These are phyloP conservation scores for Dactylellina parvicollis DNA, from an alignment of 2,329 filamentous ascomycete species.

Conservation along the genomic window DNA sequence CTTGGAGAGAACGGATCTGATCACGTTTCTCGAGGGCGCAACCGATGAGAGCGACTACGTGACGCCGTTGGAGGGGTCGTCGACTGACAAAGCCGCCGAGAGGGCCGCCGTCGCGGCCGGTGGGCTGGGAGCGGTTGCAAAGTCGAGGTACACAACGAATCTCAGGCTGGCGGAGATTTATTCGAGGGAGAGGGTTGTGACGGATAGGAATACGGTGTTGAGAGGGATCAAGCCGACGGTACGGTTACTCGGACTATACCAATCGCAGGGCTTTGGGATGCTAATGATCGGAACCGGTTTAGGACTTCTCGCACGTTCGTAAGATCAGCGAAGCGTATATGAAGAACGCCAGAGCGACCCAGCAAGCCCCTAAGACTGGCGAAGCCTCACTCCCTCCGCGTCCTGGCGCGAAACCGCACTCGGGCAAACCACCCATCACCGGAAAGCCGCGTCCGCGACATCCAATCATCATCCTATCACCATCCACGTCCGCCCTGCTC, in stretches of 20 bases:
- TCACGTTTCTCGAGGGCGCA: conserved; percentile 91
- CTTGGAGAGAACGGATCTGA: conserved; percentile 88
- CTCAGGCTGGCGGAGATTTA: conserved; percentile 88
- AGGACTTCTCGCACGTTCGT: conserved; percentile 95
- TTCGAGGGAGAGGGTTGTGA: conserved; percentile 87
- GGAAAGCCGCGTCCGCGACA: conserved; percentile 64
- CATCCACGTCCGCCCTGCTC: conserved; percentile 91
- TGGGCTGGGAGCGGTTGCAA: conserved; percentile 46
- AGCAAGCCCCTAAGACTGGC: conserved; percentile 57
- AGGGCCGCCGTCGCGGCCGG: conserved; percentile 63
- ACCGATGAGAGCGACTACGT: conserved; percentile 93
- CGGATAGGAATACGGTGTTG: conserved; percentile 87
- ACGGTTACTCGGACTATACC: background rate
- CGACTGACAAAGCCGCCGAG: conserved; percentile 70
- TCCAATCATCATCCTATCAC: conserved; percentile 95
- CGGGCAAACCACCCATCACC: conserved; percentile 62
- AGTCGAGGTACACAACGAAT: conserved; percentile 64
- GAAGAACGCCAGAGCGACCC: conserved; percentile 64
- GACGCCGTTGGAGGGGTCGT: conserved; percentile 71
- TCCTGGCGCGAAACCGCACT: conserved; percentile 59
- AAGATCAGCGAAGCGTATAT: conserved; percentile 85
- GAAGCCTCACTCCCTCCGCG: conserved; percentile 59
- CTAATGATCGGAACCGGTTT: conserved; percentile 36
- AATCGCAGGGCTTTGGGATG: background rate
- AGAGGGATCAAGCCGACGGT: conserved; percentile 89